Percentiles rank a stretch among this genome's conserved stretches.
phyloP scores from a whole-genome alignment of 164 flowering plant genomes.

The Berberis thunbergii region DNA sequence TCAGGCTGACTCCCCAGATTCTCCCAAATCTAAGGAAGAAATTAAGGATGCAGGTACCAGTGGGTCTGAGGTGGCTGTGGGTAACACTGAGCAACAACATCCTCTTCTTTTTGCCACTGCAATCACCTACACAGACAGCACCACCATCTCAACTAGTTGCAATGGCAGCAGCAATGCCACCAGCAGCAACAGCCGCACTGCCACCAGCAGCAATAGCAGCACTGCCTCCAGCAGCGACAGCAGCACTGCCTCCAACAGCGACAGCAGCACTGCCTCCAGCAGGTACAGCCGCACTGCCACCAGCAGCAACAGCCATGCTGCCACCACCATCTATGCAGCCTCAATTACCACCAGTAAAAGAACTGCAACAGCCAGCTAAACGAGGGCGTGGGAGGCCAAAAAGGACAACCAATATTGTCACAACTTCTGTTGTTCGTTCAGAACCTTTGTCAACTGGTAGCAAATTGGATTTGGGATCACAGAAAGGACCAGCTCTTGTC shows the following conservation, averaged over 20 bases:
- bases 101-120: neutral
- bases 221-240: neutral
- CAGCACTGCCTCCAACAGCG: neutral
- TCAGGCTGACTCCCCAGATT: conserved; percentile 69
- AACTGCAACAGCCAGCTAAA: conserved; percentile 48
- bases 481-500: conserved; percentile 11
- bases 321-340: conserved; percentile 14
- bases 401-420: conserved; percentile 34
- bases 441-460: conserved; percentile 20
- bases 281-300: neutral
- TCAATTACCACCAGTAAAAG: conserved; percentile 16
- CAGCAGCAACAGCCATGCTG: neutral
- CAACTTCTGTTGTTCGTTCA: conserved; percentile 19
- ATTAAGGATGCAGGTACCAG: conserved; percentile 23
- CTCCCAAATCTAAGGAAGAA: conserved; percentile 47
- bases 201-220: neutral
- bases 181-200: neutral
- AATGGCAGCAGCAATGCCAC: neutral
- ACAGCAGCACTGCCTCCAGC: neutral
- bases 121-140: neutral
- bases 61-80: conserved; percentile 15
- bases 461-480: conserved; percentile 21
- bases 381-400: conserved; percentile 97
- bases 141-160: neutral
- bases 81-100: conserved; percentile 15